Conservation (phyloP, 176 grass and related monocot genomes). For the Rhynchospora tenuis region DNA sequence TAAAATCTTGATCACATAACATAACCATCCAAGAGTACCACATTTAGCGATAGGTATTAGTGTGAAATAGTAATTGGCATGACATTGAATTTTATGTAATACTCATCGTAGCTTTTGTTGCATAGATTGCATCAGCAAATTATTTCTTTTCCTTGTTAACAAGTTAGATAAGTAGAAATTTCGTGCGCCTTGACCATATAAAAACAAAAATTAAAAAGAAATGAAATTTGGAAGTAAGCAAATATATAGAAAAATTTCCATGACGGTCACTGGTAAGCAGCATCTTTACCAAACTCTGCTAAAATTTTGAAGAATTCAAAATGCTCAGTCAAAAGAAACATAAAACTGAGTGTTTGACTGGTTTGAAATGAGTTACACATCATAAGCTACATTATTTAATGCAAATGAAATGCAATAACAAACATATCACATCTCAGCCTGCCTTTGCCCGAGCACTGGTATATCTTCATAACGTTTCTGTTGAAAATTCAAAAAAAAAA, state of each 20-base stretch:
- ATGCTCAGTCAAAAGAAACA: not conserved
- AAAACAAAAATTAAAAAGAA: not conserved
- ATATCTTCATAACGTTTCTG: slow-evolving; percentile 90
- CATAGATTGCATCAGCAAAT: not conserved
- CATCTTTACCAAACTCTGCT: not conserved
- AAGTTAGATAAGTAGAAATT: not conserved
- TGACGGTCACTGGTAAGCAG: not conserved
- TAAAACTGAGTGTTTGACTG: not conserved
- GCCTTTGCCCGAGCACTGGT: slow-evolving; percentile 69
- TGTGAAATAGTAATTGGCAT: not conserved
- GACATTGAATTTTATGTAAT: not conserved
- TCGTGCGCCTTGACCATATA: not conserved
- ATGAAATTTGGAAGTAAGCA: not conserved
- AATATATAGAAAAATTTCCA: not conserved
- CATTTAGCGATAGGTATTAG: not conserved
- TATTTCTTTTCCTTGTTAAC: not conserved
- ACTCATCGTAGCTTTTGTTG: not conserved
- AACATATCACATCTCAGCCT: slow-evolving; percentile 32
- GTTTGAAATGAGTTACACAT: slow-evolving; percentile 7
- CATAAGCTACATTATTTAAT: slow-evolving; percentile 18
- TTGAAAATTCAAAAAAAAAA: slow-evolving; percentile 12
- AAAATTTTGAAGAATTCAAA: not conserved
- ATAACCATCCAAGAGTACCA: not conserved
- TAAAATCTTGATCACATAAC: not conserved
- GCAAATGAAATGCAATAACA: slow-evolving; percentile 13